A percentile compares a stretch with the other conserved stretches of the same genome.
Conservation (phyloP, 495 filamentous ascomycete genomes). For the Lasiosphaeria ovina region DNA sequence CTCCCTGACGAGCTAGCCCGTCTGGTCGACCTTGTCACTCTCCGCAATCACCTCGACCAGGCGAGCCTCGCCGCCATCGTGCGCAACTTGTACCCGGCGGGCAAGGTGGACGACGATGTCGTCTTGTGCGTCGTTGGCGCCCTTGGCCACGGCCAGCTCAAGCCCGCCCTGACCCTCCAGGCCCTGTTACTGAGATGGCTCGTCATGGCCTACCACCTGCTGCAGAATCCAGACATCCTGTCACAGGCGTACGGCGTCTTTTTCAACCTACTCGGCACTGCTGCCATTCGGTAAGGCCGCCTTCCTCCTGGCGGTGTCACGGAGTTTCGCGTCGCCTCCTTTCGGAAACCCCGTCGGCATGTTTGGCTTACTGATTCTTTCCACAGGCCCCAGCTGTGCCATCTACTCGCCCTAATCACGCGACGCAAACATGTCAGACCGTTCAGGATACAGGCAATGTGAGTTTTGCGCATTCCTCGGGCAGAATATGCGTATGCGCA, state of each 20-base stretch:
- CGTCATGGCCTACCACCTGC: constrained; percentile 69
- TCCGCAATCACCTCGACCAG: constrained; percentile 71
- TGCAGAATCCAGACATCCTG: constrained; percentile 64
- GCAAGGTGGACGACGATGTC: constrained; percentile 57
- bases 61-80: constrained; percentile 62
- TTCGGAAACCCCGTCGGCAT: not conserved
- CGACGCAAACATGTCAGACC: constrained; percentile 84
- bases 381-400: constrained; percentile 62
- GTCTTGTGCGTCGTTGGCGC: constrained; percentile 68
- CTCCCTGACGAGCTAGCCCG: constrained; percentile 55
- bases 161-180: constrained; percentile 69
- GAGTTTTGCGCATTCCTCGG: constrained; percentile 37
- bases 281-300: constrained; percentile 58
- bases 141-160: constrained; percentile 75
- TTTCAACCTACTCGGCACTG: constrained; percentile 82
- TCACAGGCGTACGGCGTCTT: constrained; percentile 73
- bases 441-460: constrained; percentile 79
- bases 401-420: constrained; percentile 80
- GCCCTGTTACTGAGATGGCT: constrained; percentile 75
- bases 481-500: too few species aligned
- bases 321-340: too few species aligned
- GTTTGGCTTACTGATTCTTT: constrained; percentile 21
- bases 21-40: constrained; percentile 65
- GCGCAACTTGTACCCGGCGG: constrained; percentile 72
- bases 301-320: too few species aligned